A percentile compares a stretch with the other conserved stretches of the same genome.
phyloP scores from a whole-genome alignment of 2,329 filamentous ascomycete species.

The Teratosphaeria destructans region DNA sequence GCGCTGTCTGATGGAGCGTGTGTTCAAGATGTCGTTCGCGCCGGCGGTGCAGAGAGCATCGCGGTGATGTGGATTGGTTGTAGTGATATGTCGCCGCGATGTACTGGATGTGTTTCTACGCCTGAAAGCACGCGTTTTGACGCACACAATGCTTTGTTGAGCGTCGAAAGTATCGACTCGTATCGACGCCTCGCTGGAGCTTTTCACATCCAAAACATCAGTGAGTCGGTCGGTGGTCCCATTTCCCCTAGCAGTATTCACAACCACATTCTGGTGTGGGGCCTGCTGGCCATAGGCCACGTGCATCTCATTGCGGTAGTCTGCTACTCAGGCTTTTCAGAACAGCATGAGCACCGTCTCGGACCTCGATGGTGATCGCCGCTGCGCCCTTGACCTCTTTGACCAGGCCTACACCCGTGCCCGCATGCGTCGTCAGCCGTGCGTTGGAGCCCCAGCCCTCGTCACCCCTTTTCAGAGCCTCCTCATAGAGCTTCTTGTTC shows the following conservation, averaged over 20 bases:
- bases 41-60: not conserved
- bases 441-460: constrained; percentile 43
- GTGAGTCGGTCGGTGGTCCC: not conserved
- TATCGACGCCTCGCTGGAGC: not conserved
- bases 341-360: constrained; percentile 22
- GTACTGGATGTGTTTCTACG: not conserved
- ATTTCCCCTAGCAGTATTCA: not conserved
- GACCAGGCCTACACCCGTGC: constrained; percentile 50
- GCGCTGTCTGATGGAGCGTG: not conserved
- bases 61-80: not conserved
- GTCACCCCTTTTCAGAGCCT: constrained; percentile 41
- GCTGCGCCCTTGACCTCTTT: constrained; percentile 38
- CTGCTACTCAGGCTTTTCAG: not conserved
- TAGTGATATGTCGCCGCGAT: not conserved
- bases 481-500: constrained; percentile 33
- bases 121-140: not conserved
- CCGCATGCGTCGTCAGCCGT: constrained; percentile 44
- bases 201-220: not conserved
- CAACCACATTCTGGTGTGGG: not conserved
- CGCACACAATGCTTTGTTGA: not conserved
- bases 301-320: not conserved
- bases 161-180: not conserved
- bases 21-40: not conserved
- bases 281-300: not conserved
- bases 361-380: constrained; percentile 42